Conservation (phyloP, 768 basidiomycete species). For the Strobilomyces dryophilus region DNA sequence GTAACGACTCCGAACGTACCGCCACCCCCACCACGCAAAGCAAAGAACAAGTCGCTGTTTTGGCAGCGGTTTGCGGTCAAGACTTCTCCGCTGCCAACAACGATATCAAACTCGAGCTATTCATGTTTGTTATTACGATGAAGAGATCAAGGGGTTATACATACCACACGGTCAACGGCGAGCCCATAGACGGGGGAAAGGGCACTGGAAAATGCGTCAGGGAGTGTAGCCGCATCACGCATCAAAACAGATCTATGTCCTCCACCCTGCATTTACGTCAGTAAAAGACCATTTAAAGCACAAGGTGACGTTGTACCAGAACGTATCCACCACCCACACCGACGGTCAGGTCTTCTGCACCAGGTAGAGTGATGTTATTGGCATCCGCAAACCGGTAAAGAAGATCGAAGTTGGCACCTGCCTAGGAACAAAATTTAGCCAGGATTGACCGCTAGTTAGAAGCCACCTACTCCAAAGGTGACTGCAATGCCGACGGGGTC, state of each 20-base stretch:
- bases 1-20: background rate
- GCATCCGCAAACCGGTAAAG: background rate
- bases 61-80: background rate
- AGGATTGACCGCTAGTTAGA: no score
- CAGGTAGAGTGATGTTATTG: conserved; percentile 1
- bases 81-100: background rate
- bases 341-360: background rate
- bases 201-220: background rate
- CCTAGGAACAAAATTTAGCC: background rate
- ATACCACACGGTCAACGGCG: background rate
- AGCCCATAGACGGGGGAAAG: background rate
- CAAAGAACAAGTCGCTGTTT: background rate
- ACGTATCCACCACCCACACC: background rate
- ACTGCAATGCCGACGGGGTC: background rate
- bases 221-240: background rate
- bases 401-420: background rate
- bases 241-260: background rate
- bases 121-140: background rate
- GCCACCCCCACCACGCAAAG: background rate
- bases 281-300: background rate
- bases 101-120: background rate
- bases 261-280: background rate
- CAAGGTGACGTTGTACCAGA: background rate
- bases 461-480: background rate
- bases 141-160: background rate